phyloP scores from a whole-genome alignment of 345 rosid species.

The Sisymbrium altissimum region DNA sequence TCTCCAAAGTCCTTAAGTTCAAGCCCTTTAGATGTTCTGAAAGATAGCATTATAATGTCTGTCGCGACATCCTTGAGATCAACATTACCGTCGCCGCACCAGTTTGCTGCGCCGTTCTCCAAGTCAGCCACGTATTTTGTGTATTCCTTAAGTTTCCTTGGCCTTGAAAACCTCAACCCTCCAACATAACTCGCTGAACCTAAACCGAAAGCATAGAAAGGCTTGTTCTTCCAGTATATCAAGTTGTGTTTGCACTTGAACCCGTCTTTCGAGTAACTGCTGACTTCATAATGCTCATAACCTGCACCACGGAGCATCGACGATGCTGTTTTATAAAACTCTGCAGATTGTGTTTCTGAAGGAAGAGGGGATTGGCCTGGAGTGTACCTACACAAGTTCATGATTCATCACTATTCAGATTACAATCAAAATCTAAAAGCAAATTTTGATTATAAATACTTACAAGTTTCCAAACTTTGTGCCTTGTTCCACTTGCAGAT shows the following conservation, averaged over 20 bases:
- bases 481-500: slow-evolving; percentile 95
- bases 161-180: slow-evolving; percentile 89
- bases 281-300: slow-evolving; percentile 81
- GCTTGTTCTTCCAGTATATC: slow-evolving; percentile 81
- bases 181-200: slow-evolving; percentile 89
- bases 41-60: slow-evolving; percentile 84
- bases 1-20: slow-evolving; percentile 55
- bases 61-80: slow-evolving; percentile 67
- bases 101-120: slow-evolving; percentile 48
- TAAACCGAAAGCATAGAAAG: slow-evolving; percentile 84
- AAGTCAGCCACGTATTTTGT: slow-evolving; percentile 53
- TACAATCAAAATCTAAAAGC: slow-evolving; percentile 1
- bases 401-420: not conserved
- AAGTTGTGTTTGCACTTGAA: slow-evolving; percentile 78
- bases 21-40: slow-evolving; percentile 78
- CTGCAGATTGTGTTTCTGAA: slow-evolving; percentile 74
- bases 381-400: slow-evolving; percentile 60
- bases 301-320: slow-evolving; percentile 58
- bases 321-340: slow-evolving; percentile 70
- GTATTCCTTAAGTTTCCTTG: slow-evolving; percentile 74
- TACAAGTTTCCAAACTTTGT: slow-evolving; percentile 78
- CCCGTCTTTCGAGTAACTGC: slow-evolving; percentile 65
- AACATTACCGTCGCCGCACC: slow-evolving; percentile 29
- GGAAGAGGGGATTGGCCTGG: slow-evolving; percentile 92
- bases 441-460: slow-evolving; percentile 26